phyloP scores from a whole-genome alignment of 1,139 yeast genomes.

The Sugiyamaella paludigena region DNA sequence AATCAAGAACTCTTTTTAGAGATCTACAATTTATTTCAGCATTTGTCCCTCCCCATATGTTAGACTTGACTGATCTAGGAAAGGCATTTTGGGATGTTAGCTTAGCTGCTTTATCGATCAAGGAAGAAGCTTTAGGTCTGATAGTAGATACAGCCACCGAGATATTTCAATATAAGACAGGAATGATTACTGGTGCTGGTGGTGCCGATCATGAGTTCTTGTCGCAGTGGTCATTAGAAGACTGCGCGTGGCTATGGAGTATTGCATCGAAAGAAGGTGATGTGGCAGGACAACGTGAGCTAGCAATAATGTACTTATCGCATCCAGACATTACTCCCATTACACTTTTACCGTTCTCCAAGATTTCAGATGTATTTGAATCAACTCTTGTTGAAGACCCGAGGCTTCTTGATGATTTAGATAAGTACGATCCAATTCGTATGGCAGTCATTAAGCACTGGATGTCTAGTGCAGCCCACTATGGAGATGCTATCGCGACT shows the following conservation, averaged over 20 bases:
- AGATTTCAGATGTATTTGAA: conserved; percentile 28
- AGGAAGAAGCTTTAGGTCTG: conserved; percentile 34
- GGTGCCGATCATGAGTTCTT: conserved; percentile 21
- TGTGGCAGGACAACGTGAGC: conserved; percentile 33
- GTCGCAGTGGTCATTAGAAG: conserved; percentile 29
- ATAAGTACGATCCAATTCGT: conserved; percentile 34
- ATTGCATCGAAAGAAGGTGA: conserved; percentile 36
- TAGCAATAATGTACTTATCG: conserved; percentile 36
- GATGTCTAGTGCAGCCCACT: conserved; percentile 34
- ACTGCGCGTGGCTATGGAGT: conserved; percentile 34
- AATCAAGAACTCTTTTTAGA: conserved; percentile 36
- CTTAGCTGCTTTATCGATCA: conserved; percentile 37
- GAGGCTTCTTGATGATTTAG: conserved; percentile 26
- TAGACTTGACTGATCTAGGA: conserved; percentile 37
- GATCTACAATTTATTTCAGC: conserved; percentile 40
- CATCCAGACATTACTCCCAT: conserved; percentile 34
- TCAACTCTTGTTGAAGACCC: conserved; percentile 28
- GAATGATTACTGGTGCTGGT: conserved; percentile 10
- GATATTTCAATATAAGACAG: conserved; percentile 34
- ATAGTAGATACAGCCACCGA: conserved; percentile 37
- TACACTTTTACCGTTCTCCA: conserved; percentile 30
- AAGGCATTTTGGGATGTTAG: conserved; percentile 42
- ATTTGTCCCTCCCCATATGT: conserved; percentile 35
- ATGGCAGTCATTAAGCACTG: conserved; percentile 36
- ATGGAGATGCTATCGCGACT: conserved; percentile 35